Evolutionary conservation across 2,329 filamentous ascomycete species (phyloP).

Genomic region (Colletotrichum sp.): DNA sequence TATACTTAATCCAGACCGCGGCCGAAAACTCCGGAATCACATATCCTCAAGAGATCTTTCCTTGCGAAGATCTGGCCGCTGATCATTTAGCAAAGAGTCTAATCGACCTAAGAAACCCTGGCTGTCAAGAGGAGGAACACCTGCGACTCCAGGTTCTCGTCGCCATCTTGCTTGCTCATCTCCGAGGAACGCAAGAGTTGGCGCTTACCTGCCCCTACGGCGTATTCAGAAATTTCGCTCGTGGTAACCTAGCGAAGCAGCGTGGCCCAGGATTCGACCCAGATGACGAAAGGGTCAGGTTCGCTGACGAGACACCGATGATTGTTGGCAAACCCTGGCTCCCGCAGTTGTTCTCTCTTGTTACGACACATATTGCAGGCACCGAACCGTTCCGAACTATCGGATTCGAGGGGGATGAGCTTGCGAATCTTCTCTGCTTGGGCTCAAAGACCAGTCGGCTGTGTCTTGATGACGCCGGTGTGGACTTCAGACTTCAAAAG

Average conservation of each 20-base stretch:
- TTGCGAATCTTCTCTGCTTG: background rate
- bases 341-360: background rate
- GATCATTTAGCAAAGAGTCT: background rate
- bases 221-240: background rate
- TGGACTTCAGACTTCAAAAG: background rate
- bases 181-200: background rate
- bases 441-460: background rate
- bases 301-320: background rate
- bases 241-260: no score
- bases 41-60: background rate
- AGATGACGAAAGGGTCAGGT: no score
- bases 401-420: background rate
- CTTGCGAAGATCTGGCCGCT: background rate
- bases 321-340: background rate
- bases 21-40: background rate
- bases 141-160: background rate
- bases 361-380: background rate
- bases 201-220: background rate
- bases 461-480: background rate
- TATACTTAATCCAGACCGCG: background rate
- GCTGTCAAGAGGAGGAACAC: background rate
- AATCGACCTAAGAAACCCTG: background rate
- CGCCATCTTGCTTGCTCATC: background rate
- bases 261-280: no score
- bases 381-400: no score